These are phyloP conservation scores for Evansstolkia leycettana DNA, from an alignment of 495 filamentous ascomycete genomes.

Conservation along the genomic window DNA sequence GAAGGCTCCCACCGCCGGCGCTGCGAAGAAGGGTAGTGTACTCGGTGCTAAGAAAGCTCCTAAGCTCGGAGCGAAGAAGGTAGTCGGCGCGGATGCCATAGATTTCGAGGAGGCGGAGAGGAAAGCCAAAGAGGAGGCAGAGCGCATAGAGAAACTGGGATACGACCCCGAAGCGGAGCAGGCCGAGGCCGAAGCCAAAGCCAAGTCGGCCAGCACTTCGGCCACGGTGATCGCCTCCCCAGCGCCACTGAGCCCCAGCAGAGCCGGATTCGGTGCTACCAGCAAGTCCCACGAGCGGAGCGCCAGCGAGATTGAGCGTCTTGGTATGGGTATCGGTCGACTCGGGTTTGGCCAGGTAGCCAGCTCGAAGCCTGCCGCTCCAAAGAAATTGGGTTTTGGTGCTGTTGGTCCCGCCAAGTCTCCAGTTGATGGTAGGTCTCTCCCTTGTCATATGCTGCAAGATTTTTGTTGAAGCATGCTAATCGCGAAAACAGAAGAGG, in stretches of 20 bases:
- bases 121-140: conserved; percentile 94
- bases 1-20: conserved; percentile 47
- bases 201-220: conserved; percentile 36
- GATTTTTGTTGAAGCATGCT: conserved; percentile 1
- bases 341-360: conserved; percentile 88
- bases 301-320: conserved; percentile 70
- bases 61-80: conserved; percentile 88
- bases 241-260: conserved; percentile 58
- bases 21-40: conserved; percentile 67
- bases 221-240: conserved; percentile 52
- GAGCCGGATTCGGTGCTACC: conserved; percentile 46
- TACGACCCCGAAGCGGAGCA: conserved; percentile 89
- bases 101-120: conserved; percentile 97
- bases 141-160: conserved; percentile 93
- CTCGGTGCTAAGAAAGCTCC: conserved; percentile 79
- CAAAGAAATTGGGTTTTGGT: conserved; percentile 82
- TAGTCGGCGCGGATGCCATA: conserved; percentile 56
- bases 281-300: conserved; percentile 39
- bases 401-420: conserved; percentile 56
- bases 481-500: conserved; percentile 19
- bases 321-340: conserved; percentile 81
- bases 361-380: conserved; percentile 46
- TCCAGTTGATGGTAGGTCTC: conserved; percentile 51
- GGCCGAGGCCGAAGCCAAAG: conserved; percentile 42
- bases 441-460: background rate